Evolutionary conservation across 345 rosid species (phyloP).

Genomic region (Trapa bicornis): DNA sequence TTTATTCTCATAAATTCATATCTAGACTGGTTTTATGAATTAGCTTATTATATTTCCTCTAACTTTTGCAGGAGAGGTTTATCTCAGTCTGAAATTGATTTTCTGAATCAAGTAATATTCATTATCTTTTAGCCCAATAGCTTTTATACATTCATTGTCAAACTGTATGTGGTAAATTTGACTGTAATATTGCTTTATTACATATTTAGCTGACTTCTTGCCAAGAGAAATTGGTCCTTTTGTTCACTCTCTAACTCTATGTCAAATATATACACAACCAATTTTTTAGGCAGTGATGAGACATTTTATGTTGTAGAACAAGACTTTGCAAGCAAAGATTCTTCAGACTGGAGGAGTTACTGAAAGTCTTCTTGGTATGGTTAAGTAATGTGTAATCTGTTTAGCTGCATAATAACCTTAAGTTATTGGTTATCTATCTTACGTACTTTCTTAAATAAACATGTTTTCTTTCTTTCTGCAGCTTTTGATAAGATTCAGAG

Average conservation of each 20-base stretch:
- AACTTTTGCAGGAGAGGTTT: slow-evolving; percentile 70
- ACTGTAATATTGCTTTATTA: not conserved
- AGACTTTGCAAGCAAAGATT: slow-evolving; percentile 42
- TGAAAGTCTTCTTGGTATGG: slow-evolving; percentile 60
- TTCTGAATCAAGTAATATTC: slow-evolving; percentile 58
- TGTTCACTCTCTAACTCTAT: no score
- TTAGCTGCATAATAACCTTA: not conserved
- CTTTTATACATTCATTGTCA: not conserved
- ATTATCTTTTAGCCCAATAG: not conserved
- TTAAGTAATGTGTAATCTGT: not conserved
- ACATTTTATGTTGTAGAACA: slow-evolving; percentile 35
- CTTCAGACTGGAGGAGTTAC: slow-evolving; percentile 55
- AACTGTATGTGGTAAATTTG: not conserved
- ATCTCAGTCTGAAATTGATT: slow-evolving; percentile 69
- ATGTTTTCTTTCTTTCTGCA: slow-evolving; percentile 18
- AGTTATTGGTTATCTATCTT: not conserved
- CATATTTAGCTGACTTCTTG: not conserved
- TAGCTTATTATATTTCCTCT: not conserved
- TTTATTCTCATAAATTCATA: not conserved
- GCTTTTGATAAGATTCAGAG: slow-evolving; percentile 78
- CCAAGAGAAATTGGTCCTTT: not conserved
- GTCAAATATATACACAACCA: not conserved
- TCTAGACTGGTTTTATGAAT: not conserved
- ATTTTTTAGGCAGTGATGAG: not conserved
- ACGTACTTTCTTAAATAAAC: not conserved